Percentiles rank a stretch among this genome's conserved stretches.
Evolutionary conservation across 1,139 yeast genomes (phyloP).

Genomic region (Debaryomyces robertsiae): DNA sequence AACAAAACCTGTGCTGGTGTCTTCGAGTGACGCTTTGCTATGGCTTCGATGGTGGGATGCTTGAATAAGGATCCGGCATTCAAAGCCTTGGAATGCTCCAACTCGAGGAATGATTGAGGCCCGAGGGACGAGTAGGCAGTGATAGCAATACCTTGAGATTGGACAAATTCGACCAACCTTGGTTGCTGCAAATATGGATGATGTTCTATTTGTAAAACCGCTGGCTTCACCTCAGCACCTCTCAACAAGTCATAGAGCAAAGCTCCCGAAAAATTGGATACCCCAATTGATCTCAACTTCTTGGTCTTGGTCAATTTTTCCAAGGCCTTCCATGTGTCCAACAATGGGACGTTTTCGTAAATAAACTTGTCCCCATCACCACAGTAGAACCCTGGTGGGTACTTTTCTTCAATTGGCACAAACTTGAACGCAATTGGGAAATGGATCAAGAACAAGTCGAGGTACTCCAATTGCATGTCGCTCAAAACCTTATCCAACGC

Average conservation of each 20-base stretch:
- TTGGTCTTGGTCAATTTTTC: slow-evolving; percentile 63
- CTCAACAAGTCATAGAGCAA: slow-evolving; percentile 73
- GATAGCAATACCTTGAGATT: slow-evolving; percentile 63
- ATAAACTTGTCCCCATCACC: slow-evolving; percentile 59
- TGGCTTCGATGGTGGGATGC: slow-evolving; percentile 50
- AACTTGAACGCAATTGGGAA: slow-evolving; percentile 78
- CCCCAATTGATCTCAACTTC: slow-evolving; percentile 74
- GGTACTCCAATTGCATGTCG: slow-evolving; percentile 67
- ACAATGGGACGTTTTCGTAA: slow-evolving; percentile 69
- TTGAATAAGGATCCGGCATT: slow-evolving; percentile 57
- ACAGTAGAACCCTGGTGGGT: slow-evolving; percentile 75
- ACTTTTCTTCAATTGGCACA: slow-evolving; percentile 70
- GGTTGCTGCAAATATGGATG: slow-evolving; percentile 89
- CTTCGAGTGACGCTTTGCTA: slow-evolving; percentile 58
- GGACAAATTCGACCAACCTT: slow-evolving; percentile 62
- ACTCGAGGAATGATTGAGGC: slow-evolving; percentile 68
- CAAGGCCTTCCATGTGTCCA: slow-evolving; percentile 80
- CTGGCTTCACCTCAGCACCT: slow-evolving; percentile 73
- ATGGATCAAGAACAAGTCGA: slow-evolving; percentile 77
- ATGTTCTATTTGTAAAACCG: slow-evolving; percentile 85
- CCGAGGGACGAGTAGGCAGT: slow-evolving; percentile 89
- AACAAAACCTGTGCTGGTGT: slow-evolving; percentile 65
- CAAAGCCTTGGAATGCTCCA: slow-evolving; percentile 55
- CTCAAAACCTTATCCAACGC: slow-evolving; percentile 65
- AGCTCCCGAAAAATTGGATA: slow-evolving; percentile 78